Base-by-base conservation (phyloP, 768 basidiomycete species). In the Calvatia gigantea region DNA sequence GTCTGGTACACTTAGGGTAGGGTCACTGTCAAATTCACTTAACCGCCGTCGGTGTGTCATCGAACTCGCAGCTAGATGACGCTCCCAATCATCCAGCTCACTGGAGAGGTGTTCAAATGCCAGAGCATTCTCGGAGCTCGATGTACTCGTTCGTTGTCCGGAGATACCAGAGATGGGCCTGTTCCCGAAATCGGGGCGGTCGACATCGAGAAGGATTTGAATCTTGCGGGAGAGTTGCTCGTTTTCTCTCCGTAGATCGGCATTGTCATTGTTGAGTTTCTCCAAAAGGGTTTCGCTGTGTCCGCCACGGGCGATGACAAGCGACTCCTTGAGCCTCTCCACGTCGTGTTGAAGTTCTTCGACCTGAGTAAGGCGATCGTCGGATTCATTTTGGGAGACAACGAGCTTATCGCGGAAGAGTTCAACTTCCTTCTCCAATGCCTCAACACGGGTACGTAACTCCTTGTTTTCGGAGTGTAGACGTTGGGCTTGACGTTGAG, bases 191-290 rank as follows among this genome's bases (percentile, higher is more conserved):
- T 81, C 74, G 19, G 88, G 82, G 61, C 89, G 88, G 63, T 93
- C 91, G 41, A 90, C 91, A 63, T 94, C 91, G 51, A 96, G 81
- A 14, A 96, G 77, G 44, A 95, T 79, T 54, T 85, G 89, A 62
- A 96, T 93, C 78, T 93, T 94, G 68, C 91, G 91, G n/a, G 87
- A 86, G 41, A 94, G 80, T 62, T 93, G 86, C 65, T 91, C 88
- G 68, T 94, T 94, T 70, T 94, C 91, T 54, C 84, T 82, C 68
- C 87, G 85, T 56, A 94, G 83, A 29, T 74, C 78, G 15, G 82
- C 78, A 69, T 94, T 94, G 67, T 96, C 91, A 67, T 77, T 82
- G 68, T 85, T 86, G 59, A 97, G 82, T 68, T 86, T 87, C 71
- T 95, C 92, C 33, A 91, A 68, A 39, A 86, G 66, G 6, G 87